A percentile compares a stretch with the other conserved stretches of the same genome.
phyloP scores from a whole-genome alignment of 306 rosid species.

The Acacia crassicarpa region DNA sequence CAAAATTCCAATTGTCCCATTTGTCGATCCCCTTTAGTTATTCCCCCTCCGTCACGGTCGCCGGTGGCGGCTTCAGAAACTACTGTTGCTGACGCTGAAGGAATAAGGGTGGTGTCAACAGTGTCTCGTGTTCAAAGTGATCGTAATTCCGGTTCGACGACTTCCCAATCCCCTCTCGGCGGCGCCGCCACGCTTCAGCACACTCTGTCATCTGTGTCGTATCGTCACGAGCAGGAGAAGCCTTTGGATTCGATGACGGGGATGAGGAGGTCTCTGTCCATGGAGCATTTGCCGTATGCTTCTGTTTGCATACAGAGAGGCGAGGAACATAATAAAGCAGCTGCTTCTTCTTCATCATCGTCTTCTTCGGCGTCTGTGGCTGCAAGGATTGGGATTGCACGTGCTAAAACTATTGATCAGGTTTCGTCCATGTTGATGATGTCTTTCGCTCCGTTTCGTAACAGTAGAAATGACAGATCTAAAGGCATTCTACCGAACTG shows the following conservation, averaged over 20 bases:
- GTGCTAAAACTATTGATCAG: constrained; percentile 34
- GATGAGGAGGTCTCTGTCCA: constrained; percentile 51
- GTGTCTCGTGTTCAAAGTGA: background rate
- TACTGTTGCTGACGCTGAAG: background rate
- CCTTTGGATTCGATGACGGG: background rate
- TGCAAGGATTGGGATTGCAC: background rate
- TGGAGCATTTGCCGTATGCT: constrained; percentile 39
- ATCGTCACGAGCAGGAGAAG: constrained; percentile 1
- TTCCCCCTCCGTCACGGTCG: background rate
- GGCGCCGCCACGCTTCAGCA: constrained; percentile 19
- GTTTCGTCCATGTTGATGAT: constrained; percentile 32
- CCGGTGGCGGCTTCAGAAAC: background rate
- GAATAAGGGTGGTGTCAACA: background rate
- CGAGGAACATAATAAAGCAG: constrained; percentile 11
- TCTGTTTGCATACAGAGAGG: constrained; percentile 29
- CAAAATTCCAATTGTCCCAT: constrained; percentile 48
- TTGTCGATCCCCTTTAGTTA: constrained; percentile 41
- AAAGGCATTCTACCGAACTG: constrained; percentile 33
- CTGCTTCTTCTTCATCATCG: constrained; percentile 12
- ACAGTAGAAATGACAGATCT: constrained; percentile 14
- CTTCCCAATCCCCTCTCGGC: background rate
- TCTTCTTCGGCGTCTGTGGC: background rate
- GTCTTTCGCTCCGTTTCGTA: constrained; percentile 43
- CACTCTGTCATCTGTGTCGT: constrained; percentile 19
- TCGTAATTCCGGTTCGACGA: background rate